A percentile compares a stretch with the other conserved stretches of the same genome.
Conservation (phyloP, 31 red algal genomes). For the Porphyra umbilicalis region DNA sequence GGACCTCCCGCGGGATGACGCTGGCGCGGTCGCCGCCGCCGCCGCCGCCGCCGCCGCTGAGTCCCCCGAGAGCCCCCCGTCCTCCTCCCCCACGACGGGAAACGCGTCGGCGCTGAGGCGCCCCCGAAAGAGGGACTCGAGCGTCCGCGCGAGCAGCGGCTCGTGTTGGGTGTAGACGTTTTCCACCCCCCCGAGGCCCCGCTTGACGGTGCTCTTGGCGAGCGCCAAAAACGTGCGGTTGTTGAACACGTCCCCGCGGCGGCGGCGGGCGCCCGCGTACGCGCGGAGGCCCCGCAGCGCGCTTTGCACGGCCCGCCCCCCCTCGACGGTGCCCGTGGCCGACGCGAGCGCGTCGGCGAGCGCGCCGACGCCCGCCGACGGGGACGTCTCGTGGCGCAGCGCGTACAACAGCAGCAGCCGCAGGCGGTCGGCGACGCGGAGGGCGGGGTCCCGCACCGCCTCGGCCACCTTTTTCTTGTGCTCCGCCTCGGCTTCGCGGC, state of each 20-base stretch:
- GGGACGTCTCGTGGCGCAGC: slow-evolving; percentile 75
- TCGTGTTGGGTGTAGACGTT: slow-evolving; percentile 98
- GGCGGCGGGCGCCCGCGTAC: slow-evolving; percentile 68
- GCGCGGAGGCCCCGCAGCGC: not conserved
- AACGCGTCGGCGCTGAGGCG: slow-evolving; percentile 56
- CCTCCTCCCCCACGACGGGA: slow-evolving; percentile 43
- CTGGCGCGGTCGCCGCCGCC: slow-evolving; percentile 4
- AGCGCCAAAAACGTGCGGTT: slow-evolving; percentile 91
- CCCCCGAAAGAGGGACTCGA: slow-evolving; percentile 72
- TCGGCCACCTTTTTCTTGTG: slow-evolving; percentile 80
- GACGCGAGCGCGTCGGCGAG: not conserved
- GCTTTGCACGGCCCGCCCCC: not conserved
- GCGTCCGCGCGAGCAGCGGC: slow-evolving; percentile 67
- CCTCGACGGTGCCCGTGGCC: not conserved
- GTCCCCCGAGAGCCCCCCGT: slow-evolving; percentile 7
- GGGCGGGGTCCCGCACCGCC: slow-evolving; percentile 26
- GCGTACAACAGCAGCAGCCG: slow-evolving; percentile 77
- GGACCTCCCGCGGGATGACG: slow-evolving; percentile 37
- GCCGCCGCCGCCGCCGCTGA: slow-evolving; percentile 11
- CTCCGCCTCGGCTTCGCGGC: slow-evolving; percentile 73
- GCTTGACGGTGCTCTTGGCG: slow-evolving; percentile 80
- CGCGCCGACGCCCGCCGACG: slow-evolving; percentile 1
- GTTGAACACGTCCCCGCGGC: slow-evolving; percentile 86
- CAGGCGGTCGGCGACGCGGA: slow-evolving; percentile 63
- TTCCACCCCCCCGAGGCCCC: slow-evolving; percentile 86